Conservation (phyloP, 169 alveolate species). For the Gregarina niphandrodes region DNA sequence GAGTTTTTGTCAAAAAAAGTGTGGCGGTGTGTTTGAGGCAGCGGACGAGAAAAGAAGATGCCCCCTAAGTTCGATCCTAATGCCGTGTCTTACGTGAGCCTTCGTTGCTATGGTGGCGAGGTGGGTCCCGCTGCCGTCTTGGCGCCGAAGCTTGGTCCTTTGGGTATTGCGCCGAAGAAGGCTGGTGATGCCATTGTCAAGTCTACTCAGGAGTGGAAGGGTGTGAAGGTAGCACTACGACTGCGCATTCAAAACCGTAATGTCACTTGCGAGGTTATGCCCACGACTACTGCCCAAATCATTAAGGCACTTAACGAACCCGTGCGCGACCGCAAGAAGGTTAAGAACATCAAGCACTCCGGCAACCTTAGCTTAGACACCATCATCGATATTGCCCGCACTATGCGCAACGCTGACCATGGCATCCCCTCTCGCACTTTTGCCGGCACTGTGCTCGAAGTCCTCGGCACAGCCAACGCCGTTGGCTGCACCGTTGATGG, state of each 20-base stretch:
- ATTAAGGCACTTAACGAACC: slow-evolving; percentile 83
- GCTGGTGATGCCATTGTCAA: slow-evolving; percentile 70
- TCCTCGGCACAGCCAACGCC: slow-evolving; percentile 79
- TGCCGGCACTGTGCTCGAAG: slow-evolving; percentile 81
- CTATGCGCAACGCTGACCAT: slow-evolving; percentile 50
- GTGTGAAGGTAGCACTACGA: slow-evolving; percentile 42
- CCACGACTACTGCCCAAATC: slow-evolving; percentile 78
- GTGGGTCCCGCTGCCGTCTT: slow-evolving; percentile 86
- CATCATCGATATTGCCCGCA: slow-evolving; percentile 63
- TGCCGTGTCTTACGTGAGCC: slow-evolving; percentile 46
- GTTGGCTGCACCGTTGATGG: slow-evolving; percentile 91
- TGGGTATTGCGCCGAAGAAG: slow-evolving; percentile 76
- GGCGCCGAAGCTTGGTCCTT: slow-evolving; percentile 92
- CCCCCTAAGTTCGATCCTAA: too few relatives aligned
- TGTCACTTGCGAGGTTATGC: slow-evolving; percentile 68
- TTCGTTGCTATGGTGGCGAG: slow-evolving; percentile 88
- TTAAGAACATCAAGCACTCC: slow-evolving; percentile 71
- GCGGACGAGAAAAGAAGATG: too few relatives aligned
- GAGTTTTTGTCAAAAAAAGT: too few relatives aligned
- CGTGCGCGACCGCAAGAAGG: slow-evolving; percentile 77
- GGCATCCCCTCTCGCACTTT: slow-evolving; percentile 55
- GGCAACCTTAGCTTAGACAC: slow-evolving; percentile 80
- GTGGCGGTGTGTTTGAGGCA: too few relatives aligned
- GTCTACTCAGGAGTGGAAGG: slow-evolving; percentile 65
- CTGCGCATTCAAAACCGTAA: slow-evolving; percentile 62